Evolutionary conservation across 208 protist species (phyloP), one percentile per base, ranked within the genome.

Genomic region (Leishmania gerbilli): DNA sequence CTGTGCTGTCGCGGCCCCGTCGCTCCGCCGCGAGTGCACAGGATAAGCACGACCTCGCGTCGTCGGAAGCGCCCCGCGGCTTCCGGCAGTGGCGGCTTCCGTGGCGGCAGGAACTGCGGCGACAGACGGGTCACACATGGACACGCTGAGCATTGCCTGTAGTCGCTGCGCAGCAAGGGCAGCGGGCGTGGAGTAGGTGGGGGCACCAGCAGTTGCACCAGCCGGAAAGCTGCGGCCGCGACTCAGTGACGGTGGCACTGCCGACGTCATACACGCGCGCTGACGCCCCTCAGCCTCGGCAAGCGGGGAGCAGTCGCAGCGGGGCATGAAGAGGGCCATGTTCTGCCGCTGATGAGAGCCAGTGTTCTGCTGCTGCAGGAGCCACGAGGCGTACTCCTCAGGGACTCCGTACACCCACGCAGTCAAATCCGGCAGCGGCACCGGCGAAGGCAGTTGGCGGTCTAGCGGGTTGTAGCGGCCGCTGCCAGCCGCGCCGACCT

Each of bases 321-420:
- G 82, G 4, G 80, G 77, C 67, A 87, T 72, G 76, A 91, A 85
- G 77, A 85, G 82, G n/a, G 81, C 37, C 47, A 56, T 86, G 74
- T 92, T 86, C 24, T 60, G 77, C 42, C 72, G 79, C 76, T 83
- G 76, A n/a, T 42, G 40, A 11, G 80, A 75, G 62, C 68, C 58
- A 13, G 74, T 40, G 47, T 1, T 45, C 62, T 65, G 58, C 64
- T 81, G 76, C 37, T 83, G 69, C 72, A 87, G 67, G 15, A 84
- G 65, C 15, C 71, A 31, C 13, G 82, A 62, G 7, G 78, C 82
- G 68, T 71, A 55, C 13, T 79, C 60, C 27, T 81, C 56, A 4
- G 90, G 87, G 5, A 96, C 79, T 24, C 91, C 91, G 80, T 96
- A 96, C 17, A 89, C 82, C 93, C 91, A 95, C 75, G 87, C 84